A percentile compares a stretch with the other conserved stretches of the same genome.
Evolutionary conservation across 1,139 yeast species (phyloP).

Genomic region (Debaryomycetaceae sp.): DNA sequence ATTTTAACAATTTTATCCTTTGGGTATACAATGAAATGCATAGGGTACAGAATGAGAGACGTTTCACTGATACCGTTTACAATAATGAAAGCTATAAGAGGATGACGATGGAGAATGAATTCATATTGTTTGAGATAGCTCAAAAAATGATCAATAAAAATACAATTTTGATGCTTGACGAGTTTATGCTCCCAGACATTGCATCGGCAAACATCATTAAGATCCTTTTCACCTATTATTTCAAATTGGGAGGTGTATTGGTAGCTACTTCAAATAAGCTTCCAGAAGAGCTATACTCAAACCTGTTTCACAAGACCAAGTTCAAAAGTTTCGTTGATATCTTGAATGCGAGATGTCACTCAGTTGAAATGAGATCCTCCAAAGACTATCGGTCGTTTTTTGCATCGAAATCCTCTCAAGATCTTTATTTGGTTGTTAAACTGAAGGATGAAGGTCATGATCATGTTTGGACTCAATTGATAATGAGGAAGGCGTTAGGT

Average conservation of each 20-base stretch:
- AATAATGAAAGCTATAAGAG: slow-evolving; percentile 27
- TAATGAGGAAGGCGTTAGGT: slow-evolving; percentile 19
- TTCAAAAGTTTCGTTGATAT: slow-evolving; percentile 57
- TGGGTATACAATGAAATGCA: slow-evolving; percentile 68
- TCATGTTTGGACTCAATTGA: slow-evolving; percentile 33
- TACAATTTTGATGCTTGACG: slow-evolving; percentile 64
- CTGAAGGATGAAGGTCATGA: slow-evolving; percentile 21
- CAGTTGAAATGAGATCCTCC: slow-evolving; percentile 58
- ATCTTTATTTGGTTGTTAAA: slow-evolving; percentile 29
- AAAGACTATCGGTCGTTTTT: slow-evolving; percentile 54
- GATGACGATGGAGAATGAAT: slow-evolving; percentile 56
- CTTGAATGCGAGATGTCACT: slow-evolving; percentile 57
- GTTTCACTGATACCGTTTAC: slow-evolving; percentile 26
- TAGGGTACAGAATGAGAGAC: slow-evolving; percentile 43
- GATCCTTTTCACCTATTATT: slow-evolving; percentile 62
- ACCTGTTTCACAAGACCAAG: slow-evolving; percentile 56
- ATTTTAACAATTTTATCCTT: slow-evolving; percentile 64
- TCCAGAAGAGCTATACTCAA: slow-evolving; percentile 68
- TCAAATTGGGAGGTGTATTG: slow-evolving; percentile 69
- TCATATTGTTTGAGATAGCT: slow-evolving; percentile 63
- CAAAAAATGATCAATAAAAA: slow-evolving; percentile 57
- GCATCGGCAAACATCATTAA: slow-evolving; percentile 70
- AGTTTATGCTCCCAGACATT: slow-evolving; percentile 70
- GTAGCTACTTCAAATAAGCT: slow-evolving; percentile 70
- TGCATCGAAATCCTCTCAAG: slow-evolving; percentile 19